Evolutionary conservation across 768 basidiomycete species (phyloP).

Genomic region (Boletus coccyginus): DNA sequence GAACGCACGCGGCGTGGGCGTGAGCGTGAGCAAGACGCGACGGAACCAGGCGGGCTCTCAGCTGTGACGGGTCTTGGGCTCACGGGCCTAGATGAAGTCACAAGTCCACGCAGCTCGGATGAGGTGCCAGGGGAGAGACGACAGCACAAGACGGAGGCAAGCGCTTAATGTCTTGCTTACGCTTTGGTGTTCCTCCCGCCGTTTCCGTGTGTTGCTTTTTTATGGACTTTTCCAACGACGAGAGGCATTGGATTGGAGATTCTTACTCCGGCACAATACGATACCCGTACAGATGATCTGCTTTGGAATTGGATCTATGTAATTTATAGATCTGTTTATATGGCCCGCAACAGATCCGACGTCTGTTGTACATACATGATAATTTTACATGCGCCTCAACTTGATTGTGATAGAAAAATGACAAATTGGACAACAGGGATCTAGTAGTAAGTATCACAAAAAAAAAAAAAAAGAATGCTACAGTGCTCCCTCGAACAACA

Average conservation of each 20-base stretch:
- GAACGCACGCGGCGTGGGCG: constrained; percentile 5
- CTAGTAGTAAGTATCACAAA: neutral
- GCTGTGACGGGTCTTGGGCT: constrained; percentile 30
- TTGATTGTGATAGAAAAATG: neutral
- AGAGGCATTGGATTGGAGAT: neutral
- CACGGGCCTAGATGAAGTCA: constrained; percentile 19
- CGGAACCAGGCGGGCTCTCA: constrained; percentile 19
- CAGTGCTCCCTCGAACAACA: constrained; percentile 36
- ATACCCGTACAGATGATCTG: neutral
- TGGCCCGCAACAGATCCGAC: too few species aligned
- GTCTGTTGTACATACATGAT: neutral
- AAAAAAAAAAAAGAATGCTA: neutral
- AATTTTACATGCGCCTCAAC: neutral
- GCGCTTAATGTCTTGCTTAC: neutral
- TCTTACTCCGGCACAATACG: neutral
- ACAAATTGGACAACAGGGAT: neutral
- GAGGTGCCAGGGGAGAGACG: constrained; percentile 17
- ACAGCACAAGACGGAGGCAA: neutral
- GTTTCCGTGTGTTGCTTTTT: neutral
- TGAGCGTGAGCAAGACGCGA: constrained; percentile 2
- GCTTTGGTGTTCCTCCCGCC: neutral
- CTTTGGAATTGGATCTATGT: neutral
- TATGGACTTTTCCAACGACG: neutral
- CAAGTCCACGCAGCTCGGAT: constrained; percentile 5
- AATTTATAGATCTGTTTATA: neutral